phyloP scores from a whole-genome alignment of 306 rosid genomes.

The Cucumis cinereus region DNA sequence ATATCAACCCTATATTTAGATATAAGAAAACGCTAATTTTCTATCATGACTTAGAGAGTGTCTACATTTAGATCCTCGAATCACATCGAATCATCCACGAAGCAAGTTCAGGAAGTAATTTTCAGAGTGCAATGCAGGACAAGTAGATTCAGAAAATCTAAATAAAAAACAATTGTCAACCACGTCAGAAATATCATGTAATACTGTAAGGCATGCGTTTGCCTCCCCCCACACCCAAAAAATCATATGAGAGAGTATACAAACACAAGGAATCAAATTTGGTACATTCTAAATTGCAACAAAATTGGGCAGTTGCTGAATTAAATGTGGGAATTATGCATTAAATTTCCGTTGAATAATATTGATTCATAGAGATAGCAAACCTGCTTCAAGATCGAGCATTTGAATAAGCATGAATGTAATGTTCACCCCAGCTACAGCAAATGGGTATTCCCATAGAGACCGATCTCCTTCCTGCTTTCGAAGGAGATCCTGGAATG shows the following conservation, averaged over 20 bases:
- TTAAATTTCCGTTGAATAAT: neutral
- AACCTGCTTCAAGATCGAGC: constrained; percentile 99
- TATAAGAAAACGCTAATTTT: neutral
- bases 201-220: neutral
- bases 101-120: neutral
- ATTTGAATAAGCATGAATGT: constrained; percentile 98
- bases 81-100: neutral
- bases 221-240: neutral
- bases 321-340: neutral
- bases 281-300: neutral
- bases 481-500: constrained; percentile 89
- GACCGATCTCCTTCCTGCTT: constrained; percentile 98
- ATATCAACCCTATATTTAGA: neutral
- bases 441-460: constrained; percentile 98
- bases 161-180: neutral
- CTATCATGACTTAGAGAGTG: neutral
- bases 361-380: constrained; percentile 5
- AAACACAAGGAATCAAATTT: neutral
- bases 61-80: neutral
- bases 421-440: constrained; percentile 98
- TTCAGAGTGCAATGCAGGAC: neutral
- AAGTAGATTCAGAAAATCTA: too few species aligned
- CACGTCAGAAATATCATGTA: neutral
- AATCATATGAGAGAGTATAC: neutral
- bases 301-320: neutral